phyloP scores from a whole-genome alignment of 1,284 basidiomycete species.

The Cutaneotrichosporon cyanovorans region DNA sequence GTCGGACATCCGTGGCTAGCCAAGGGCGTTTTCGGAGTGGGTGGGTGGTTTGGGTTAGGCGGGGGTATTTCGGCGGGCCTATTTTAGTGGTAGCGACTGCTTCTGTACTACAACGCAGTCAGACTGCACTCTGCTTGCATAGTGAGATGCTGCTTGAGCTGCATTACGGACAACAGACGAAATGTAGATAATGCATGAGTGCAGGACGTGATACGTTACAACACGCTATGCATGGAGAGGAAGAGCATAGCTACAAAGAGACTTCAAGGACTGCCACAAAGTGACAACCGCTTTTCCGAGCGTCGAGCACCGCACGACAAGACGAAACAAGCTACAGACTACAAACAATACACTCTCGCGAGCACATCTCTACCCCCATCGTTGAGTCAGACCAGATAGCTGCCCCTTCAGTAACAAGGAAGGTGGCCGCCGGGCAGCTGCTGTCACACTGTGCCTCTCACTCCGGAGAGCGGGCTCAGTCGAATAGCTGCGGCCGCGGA shows the following conservation, averaged over 20 bases:
- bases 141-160: too few species aligned
- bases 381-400: slow-evolving; percentile 32
- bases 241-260: too few species aligned
- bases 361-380: slow-evolving; percentile 10
- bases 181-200: too few species aligned
- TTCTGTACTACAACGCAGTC: neutral
- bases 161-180: too few species aligned
- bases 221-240: too few species aligned
- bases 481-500: slow-evolving; percentile 31
- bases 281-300: too few species aligned
- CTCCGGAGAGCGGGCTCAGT: slow-evolving; percentile 16
- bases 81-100: neutral
- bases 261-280: too few species aligned
- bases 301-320: too few species aligned
- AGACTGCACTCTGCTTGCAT: too few species aligned
- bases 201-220: too few species aligned
- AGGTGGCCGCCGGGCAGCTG: slow-evolving; percentile 34
- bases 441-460: slow-evolving; percentile 24
- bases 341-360: too few species aligned
- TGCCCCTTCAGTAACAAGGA: slow-evolving; percentile 41
- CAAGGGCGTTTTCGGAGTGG: slow-evolving; percentile 5
- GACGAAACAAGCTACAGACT: too few species aligned
- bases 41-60: neutral
- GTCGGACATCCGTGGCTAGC: neutral
- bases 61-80: neutral